Percentiles rank a stretch among this genome's conserved stretches.
Evolutionary conservation across 2,329 filamentous ascomycete genomes (phyloP).

Genomic region (Penicillium sp.): DNA sequence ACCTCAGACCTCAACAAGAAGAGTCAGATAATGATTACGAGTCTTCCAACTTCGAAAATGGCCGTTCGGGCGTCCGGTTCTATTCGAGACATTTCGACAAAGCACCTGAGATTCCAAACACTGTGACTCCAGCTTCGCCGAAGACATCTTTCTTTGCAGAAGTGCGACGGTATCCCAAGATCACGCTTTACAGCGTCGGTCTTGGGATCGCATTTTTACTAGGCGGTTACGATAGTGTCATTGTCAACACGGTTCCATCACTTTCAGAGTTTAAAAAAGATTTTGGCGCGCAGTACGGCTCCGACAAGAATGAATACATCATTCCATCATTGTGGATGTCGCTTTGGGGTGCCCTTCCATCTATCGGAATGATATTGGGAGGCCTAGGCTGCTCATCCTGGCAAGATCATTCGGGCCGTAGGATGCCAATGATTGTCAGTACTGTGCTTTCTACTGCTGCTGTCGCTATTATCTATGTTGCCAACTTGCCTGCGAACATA

Average conservation of each 20-base stretch:
- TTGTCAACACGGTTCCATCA: constrained; percentile 27
- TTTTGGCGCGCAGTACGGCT: constrained; percentile 37
- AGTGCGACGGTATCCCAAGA: constrained; percentile 18
- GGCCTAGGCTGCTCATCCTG: constrained; percentile 41
- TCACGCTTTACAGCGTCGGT: constrained; percentile 16
- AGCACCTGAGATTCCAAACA: neutral
- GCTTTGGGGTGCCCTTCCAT: constrained; percentile 49
- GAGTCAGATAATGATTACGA: neutral
- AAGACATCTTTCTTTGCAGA: neutral
- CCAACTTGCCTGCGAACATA: constrained; percentile 34
- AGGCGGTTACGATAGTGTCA: constrained; percentile 29
- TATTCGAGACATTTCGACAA: neutral
- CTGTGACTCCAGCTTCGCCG: neutral
- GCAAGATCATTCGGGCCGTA: constrained; percentile 47
- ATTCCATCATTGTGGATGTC: constrained; percentile 49
- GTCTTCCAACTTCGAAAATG: neutral
- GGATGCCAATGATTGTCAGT: constrained; percentile 39
- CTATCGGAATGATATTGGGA: constrained; percentile 45
- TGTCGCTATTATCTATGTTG: constrained; percentile 38
- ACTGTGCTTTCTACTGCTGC: constrained; percentile 44
- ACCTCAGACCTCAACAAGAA: neutral
- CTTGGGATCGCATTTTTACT: constrained; percentile 19
- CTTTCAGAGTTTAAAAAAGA: constrained; percentile 33
- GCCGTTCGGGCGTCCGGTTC: neutral
- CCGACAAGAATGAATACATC: constrained; percentile 33